phyloP scores from a whole-genome alignment of 257 asterid species.

The Thymus quinquecostatus region DNA sequence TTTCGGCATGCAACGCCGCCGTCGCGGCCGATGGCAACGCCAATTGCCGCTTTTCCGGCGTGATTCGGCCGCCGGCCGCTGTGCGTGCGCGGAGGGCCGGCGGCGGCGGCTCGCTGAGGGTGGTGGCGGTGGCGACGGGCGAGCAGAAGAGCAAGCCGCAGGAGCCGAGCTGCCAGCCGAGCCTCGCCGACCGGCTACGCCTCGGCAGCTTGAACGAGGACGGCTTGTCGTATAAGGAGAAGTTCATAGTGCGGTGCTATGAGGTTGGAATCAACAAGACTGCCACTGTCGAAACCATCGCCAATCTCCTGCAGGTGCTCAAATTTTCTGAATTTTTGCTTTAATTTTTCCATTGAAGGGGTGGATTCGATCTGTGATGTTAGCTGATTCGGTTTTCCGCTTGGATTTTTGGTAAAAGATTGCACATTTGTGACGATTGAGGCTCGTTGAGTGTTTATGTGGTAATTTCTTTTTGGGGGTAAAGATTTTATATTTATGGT shows the following conservation, averaged over 20 bases:
- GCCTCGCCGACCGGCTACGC: constrained; percentile 82
- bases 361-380: constrained; percentile 25
- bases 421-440: constrained; percentile 19
- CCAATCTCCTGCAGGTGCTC: constrained; percentile 91
- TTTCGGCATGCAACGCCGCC: constrained; percentile 53
- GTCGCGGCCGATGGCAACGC: constrained; percentile 14
- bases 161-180: constrained; percentile 49
- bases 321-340: neutral
- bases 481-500: constrained; percentile 27
- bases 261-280: constrained; percentile 96
- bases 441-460: constrained; percentile 1
- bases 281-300: constrained; percentile 92
- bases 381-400: constrained; percentile 1
- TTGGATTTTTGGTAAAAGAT: neutral
- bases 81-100: constrained; percentile 26
- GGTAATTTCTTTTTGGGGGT: constrained; percentile 6
- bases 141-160: constrained; percentile 52
- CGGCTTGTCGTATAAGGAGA: constrained; percentile 88
- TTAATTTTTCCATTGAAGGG: neutral
- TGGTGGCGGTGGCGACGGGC: constrained; percentile 63
- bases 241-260: constrained; percentile 85
- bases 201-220: constrained; percentile 89
- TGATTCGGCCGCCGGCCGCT: constrained; percentile 29
- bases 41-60: constrained; percentile 33
- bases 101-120: constrained; percentile 27